Evolutionary conservation across 208 protist species (phyloP).

Genomic region (Acanthamoeba lenticulata): DNA sequence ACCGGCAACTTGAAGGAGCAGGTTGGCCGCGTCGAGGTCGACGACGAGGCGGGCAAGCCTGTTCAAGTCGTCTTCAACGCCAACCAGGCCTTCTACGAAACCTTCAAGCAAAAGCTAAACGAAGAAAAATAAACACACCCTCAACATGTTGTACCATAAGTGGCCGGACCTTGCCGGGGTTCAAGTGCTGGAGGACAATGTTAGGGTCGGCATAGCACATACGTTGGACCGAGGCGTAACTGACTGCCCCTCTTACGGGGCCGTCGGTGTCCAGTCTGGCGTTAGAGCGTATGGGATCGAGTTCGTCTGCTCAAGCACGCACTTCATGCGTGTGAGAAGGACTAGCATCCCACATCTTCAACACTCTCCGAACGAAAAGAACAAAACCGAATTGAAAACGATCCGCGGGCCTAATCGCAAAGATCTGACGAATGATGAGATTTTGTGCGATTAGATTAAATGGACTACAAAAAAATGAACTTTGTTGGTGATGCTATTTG

Average conservation of each 20-base stretch:
- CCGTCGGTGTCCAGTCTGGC: background rate
- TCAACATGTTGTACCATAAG: too few relatives aligned
- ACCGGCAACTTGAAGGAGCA: background rate
- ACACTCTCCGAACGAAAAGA: background rate
- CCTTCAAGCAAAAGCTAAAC: background rate
- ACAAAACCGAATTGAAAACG: background rate
- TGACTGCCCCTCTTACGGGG: background rate
- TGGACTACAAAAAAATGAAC: too few relatives aligned
- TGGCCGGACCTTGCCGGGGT: too few relatives aligned
- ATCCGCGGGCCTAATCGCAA: too few relatives aligned
- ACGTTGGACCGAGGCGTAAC: background rate
- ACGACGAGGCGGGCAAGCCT: background rate
- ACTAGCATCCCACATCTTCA: background rate
- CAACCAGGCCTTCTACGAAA: background rate
- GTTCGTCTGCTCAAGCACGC: background rate
- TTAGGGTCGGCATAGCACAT: background rate
- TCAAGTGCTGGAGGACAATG: too few relatives aligned
- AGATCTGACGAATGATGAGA: too few relatives aligned
- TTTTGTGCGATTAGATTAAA: too few relatives aligned
- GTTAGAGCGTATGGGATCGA: background rate
- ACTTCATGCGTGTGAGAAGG: background rate
- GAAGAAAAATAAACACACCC: background rate
- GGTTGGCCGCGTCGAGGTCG: background rate
- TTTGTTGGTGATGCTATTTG: background rate
- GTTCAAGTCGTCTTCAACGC: background rate